A percentile compares a stretch with the other conserved stretches of the same genome.
Conservation (phyloP, 768 basidiomycete species). For the Amanita inopinata region DNA sequence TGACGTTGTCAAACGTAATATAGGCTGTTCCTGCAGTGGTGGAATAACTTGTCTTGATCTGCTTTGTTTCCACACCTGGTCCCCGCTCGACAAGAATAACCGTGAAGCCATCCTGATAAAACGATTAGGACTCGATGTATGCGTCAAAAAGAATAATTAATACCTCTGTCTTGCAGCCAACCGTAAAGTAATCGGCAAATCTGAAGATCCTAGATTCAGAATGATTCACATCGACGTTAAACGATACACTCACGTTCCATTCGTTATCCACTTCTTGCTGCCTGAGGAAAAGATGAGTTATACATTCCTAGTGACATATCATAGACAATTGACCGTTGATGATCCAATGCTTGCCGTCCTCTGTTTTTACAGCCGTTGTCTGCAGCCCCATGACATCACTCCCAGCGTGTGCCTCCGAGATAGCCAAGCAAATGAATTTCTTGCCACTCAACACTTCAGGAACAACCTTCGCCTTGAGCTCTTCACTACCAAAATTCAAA, state of each 20-base stretch:
- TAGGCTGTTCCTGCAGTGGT: slow-evolving; percentile 79
- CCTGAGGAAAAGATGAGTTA: slow-evolving; percentile 18
- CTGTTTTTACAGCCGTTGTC: slow-evolving; percentile 69
- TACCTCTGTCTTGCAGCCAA: slow-evolving; percentile 59
- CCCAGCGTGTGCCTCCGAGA: slow-evolving; percentile 84
- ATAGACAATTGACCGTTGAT: slow-evolving; percentile 48
- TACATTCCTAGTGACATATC: background rate
- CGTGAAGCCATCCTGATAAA: slow-evolving; percentile 53
- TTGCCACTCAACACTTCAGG: slow-evolving; percentile 65
- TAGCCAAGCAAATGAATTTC: slow-evolving; percentile 81
- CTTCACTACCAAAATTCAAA: slow-evolving; percentile 76
- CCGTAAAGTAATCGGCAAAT: slow-evolving; percentile 58
- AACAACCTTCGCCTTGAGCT: slow-evolving; percentile 45
- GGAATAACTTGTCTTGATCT: slow-evolving; percentile 64
- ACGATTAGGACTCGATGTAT: slow-evolving; percentile 10
- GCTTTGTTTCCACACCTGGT: slow-evolving; percentile 45
- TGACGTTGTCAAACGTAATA: slow-evolving; percentile 76
- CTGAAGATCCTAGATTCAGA: slow-evolving; percentile 14
- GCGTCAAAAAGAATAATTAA: background rate
- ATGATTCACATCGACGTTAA: background rate
- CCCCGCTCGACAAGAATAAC: slow-evolving; percentile 69
- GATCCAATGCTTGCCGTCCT: slow-evolving; percentile 78
- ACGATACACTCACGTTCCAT: slow-evolving; percentile 47
- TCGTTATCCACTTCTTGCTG: slow-evolving; percentile 85
- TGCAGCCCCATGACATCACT: slow-evolving; percentile 75